These are phyloP conservation scores for Zhuliangozyma parablackwelliae DNA, from an alignment of 1,139 yeast genomes.

Conservation along the genomic window DNA sequence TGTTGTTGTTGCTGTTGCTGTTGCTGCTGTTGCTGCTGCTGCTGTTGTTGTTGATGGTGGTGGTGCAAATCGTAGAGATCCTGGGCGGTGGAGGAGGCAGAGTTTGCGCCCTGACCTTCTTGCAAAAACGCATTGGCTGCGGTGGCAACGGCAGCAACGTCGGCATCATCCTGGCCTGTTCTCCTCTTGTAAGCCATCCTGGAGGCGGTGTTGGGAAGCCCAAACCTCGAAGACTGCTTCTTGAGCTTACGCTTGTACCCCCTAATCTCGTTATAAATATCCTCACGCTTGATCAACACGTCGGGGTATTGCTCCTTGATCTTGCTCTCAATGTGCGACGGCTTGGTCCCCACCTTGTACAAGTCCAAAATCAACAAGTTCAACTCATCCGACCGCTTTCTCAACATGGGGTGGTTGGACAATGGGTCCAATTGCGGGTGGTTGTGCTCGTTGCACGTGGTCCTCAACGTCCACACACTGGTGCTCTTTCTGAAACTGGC, in stretches of 20 bases:
- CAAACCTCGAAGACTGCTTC: slow-evolving; percentile 27
- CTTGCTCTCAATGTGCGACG: slow-evolving; percentile 52
- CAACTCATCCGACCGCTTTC: slow-evolving; percentile 51
- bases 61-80: slow-evolving; percentile 1
- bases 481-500: slow-evolving; percentile 49
- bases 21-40: slow-evolving; percentile 7
- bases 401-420: slow-evolving; percentile 53
- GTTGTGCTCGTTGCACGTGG: slow-evolving; percentile 55
- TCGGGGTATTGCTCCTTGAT: slow-evolving; percentile 52
- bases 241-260: slow-evolving; percentile 54
- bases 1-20: slow-evolving; percentile 6
- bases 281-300: slow-evolving; percentile 53
- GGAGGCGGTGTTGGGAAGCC: slow-evolving; percentile 17
- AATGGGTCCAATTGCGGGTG: slow-evolving; percentile 58
- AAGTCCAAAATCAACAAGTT: slow-evolving; percentile 50
- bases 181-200: slow-evolving; percentile 16
- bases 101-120: slow-evolving; percentile 17
- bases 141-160: slow-evolving; percentile 13
- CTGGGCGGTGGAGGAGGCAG: not conserved
- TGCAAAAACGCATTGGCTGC: slow-evolving; percentile 27
- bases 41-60: slow-evolving; percentile 5
- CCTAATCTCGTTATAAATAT: slow-evolving; percentile 54
- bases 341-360: slow-evolving; percentile 54
- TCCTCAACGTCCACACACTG: slow-evolving; percentile 50
- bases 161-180: slow-evolving; percentile 10